Percentiles rank a stretch among this genome's conserved stretches.
These are phyloP conservation scores for Oenanthe javanica DNA, from an alignment of 140 eudicot species.

Conservation along the genomic window DNA sequence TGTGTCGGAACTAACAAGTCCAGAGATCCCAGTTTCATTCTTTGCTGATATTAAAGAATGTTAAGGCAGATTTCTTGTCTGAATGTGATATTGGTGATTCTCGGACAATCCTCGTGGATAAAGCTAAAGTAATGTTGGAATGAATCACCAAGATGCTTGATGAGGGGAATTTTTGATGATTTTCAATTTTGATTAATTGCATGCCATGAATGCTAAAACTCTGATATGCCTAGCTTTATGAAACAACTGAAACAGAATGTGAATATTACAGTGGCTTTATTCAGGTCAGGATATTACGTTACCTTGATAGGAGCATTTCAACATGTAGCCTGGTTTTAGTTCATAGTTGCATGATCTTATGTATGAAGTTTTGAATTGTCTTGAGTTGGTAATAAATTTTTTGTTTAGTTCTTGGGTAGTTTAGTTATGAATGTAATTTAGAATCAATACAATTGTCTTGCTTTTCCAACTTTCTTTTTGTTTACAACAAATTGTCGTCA, in stretches of 20 bases:
- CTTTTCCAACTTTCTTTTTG: not conserved
- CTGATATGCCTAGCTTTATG: not conserved
- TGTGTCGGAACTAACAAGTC: conserved; percentile 53
- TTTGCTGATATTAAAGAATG: conserved; percentile 34
- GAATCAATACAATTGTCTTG: not conserved
- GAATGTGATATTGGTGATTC: not conserved
- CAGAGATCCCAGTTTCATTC: conserved; percentile 46
- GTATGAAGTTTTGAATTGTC: not conserved
- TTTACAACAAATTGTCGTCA: not conserved
- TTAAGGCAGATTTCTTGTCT: not conserved
- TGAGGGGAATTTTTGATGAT: not conserved
- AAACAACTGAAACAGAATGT: not conserved
- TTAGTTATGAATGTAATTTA: not conserved
- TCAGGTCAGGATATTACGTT: not conserved
- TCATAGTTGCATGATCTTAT: not conserved
- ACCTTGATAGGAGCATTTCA: not conserved
- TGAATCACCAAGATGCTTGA: not conserved
- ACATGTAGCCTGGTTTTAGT: not conserved
- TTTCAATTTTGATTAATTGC: not conserved
- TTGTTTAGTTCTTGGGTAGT: not conserved
- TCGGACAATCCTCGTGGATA: not conserved
- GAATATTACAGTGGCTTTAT: not conserved
- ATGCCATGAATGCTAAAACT: not conserved
- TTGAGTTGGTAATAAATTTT: not conserved
- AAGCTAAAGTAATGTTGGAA: not conserved